Conservation (phyloP, 805 yeast species). For the Candida dajiaensis region DNA sequence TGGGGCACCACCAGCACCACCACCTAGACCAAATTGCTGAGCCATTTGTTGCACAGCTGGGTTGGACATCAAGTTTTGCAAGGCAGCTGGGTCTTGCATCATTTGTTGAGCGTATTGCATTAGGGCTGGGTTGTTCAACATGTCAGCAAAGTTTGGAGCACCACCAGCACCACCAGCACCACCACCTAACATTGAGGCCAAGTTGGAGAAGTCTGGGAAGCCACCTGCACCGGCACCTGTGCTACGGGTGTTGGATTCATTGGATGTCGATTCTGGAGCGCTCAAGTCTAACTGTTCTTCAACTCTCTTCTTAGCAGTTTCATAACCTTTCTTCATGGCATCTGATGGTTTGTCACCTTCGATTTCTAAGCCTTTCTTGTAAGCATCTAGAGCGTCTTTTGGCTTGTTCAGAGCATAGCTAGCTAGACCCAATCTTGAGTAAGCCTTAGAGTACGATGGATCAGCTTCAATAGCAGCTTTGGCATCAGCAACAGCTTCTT, state of each 20-base stretch:
- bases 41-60: conserved; percentile 86
- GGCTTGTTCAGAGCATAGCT: conserved; percentile 92
- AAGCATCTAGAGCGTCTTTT: conserved; percentile 84
- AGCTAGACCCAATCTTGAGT: conserved; percentile 92
- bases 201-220: conserved; percentile 55
- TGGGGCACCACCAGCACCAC: conserved; percentile 36
- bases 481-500: conserved; percentile 78
- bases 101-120: conserved; percentile 84
- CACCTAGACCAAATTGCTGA: conserved; percentile 62
- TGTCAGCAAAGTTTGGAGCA: conserved; percentile 57
- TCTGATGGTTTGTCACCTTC: conserved; percentile 85
- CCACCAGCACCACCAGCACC: conserved; percentile 68
- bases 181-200: conserved; percentile 54
- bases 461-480: conserved; percentile 72
- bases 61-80: conserved; percentile 68
- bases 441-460: conserved; percentile 83
- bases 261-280: conserved; percentile 2
- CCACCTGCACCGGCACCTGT: conserved; percentile 38
- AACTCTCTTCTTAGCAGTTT: conserved; percentile 85
- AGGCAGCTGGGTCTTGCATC: conserved; percentile 81
- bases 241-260: conserved; percentile 16
- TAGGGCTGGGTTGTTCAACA: conserved; percentile 87
- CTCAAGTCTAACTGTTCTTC: conserved; percentile 60
- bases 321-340: conserved; percentile 89
- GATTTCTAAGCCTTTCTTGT: conserved; percentile 76